A percentile compares a stretch with the other conserved stretches of the same genome.
Conservation (phyloP, 306 rosid species). For the Quercus glauca region DNA sequence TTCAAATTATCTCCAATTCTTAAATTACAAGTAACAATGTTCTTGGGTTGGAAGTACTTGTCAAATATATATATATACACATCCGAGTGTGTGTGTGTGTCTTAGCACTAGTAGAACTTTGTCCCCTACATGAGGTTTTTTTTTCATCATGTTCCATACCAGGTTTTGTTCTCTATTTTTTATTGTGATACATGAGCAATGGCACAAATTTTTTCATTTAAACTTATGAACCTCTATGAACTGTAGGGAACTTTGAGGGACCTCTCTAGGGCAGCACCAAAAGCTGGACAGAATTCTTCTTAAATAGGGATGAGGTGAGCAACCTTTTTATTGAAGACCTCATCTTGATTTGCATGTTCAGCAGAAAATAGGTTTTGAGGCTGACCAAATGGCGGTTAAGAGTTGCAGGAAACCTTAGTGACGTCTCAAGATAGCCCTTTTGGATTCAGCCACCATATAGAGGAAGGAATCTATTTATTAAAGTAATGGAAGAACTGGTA, state of each 20-base stretch:
- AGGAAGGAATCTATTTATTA: slow-evolving; percentile 14
- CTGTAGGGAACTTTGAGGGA: slow-evolving; percentile 69
- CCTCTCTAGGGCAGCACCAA: slow-evolving; percentile 47
- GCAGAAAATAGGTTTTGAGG: slow-evolving; percentile 42
- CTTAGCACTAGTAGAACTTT: too few species aligned
- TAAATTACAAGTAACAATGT: too few species aligned
- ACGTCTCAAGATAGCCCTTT: slow-evolving; percentile 11
- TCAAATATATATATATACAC: too few species aligned
- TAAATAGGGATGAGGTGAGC: slow-evolving; percentile 48
- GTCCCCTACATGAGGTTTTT: too few species aligned
- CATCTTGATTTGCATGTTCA: neutral
- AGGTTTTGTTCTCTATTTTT: too few species aligned
- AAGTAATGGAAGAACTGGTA: neutral
- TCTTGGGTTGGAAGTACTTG: too few species aligned
- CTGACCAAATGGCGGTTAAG: slow-evolving; percentile 29
- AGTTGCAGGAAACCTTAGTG: slow-evolving; percentile 27
- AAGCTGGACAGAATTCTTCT: slow-evolving; percentile 43
- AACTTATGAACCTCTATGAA: slow-evolving; percentile 11
- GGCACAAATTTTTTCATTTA: neutral
- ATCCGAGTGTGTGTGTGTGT: rapidly evolving
- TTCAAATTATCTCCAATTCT: too few species aligned
- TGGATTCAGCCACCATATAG: neutral
- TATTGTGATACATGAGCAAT: too few species aligned
- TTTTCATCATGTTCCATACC: too few species aligned
- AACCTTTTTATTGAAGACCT: neutral